Evolutionary conservation across 306 rosid species (phyloP).

Genomic region (Prunus padus): DNA sequence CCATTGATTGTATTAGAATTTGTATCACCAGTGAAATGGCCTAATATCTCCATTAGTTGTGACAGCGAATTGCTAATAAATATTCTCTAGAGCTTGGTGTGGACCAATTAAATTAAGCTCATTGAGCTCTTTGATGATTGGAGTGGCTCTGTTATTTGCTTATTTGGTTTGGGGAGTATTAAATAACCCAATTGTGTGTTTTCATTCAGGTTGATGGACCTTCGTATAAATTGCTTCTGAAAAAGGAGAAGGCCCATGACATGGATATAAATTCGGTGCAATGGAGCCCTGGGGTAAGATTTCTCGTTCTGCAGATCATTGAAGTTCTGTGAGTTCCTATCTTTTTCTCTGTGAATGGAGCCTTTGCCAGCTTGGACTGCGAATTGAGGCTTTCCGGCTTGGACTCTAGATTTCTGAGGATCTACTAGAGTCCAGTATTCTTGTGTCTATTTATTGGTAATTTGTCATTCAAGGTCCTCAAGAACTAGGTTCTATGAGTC

Average conservation of each 20-base stretch:
- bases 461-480: too few species aligned
- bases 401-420: neutral
- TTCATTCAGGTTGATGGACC: constrained; percentile 59
- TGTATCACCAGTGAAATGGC: neutral
- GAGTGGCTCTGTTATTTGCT: neutral
- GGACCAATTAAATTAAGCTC: neutral
- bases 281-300: constrained; percentile 90
- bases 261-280: constrained; percentile 83
- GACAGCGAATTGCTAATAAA: neutral
- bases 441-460: neutral
- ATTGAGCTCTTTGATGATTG: neutral
- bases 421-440: neutral
- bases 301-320: constrained; percentile 19
- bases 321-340: neutral
- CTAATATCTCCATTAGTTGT: neutral
- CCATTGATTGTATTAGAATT: neutral
- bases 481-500: neutral
- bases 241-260: constrained; percentile 76
- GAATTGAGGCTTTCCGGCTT: neutral
- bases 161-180: neutral
- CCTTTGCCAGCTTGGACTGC: too few species aligned
- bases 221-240: constrained; percentile 59
- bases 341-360: neutral
- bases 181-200: constrained; percentile 6
- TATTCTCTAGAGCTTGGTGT: neutral